These are phyloP conservation scores for Moesziomyces sp. DNA, from an alignment of 1,284 basidiomycete genomes.

Conservation along the genomic window DNA sequence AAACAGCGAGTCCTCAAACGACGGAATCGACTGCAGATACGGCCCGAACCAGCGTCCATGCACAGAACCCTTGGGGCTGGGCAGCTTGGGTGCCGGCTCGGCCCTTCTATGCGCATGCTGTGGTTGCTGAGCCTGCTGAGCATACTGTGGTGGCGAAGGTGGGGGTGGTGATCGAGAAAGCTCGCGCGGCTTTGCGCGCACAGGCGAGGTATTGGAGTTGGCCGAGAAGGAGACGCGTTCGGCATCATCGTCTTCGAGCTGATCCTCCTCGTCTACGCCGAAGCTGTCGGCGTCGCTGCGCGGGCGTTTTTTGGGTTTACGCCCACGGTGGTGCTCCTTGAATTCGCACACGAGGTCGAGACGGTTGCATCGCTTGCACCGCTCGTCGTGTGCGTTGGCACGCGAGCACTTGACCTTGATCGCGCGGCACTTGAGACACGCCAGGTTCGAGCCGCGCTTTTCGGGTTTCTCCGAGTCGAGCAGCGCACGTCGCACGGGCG, in stretches of 20 bases:
- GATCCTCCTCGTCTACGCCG: conserved; percentile 36
- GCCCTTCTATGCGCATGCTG: conserved; percentile 11
- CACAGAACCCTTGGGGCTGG: conserved; percentile 37
- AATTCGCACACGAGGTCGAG: conserved; percentile 48
- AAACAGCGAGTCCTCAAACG: conserved; percentile 31
- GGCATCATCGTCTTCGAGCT: conserved; percentile 37
- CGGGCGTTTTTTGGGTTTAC: conserved; percentile 48
- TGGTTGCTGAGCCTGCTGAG: conserved; percentile 1
- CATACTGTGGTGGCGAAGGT: conserved; percentile 6
- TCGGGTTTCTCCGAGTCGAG: conserved; percentile 46
- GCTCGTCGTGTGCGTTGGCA: conserved; percentile 32
- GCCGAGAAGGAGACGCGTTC: conserved; percentile 3
- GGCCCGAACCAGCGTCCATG: conserved; percentile 49
- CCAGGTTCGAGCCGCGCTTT: conserved; percentile 49
- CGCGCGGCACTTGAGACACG: conserved; percentile 48
- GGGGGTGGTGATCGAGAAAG: conserved; percentile 24
- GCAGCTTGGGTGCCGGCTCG: conserved; percentile 27
- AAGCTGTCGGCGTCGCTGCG: conserved; percentile 32
- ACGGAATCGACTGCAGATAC: conserved; percentile 36
- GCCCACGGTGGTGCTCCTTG: conserved; percentile 47
- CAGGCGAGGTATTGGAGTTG: conserved; percentile 13
- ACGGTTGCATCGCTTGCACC: conserved; percentile 49
- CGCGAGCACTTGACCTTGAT: conserved; percentile 51
- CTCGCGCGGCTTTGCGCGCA: conserved; percentile 15
- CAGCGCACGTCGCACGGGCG: conserved; percentile 32